Base-by-base conservation (phyloP, 1,139 yeast species). In the Suhomyces taliae region DNA sequence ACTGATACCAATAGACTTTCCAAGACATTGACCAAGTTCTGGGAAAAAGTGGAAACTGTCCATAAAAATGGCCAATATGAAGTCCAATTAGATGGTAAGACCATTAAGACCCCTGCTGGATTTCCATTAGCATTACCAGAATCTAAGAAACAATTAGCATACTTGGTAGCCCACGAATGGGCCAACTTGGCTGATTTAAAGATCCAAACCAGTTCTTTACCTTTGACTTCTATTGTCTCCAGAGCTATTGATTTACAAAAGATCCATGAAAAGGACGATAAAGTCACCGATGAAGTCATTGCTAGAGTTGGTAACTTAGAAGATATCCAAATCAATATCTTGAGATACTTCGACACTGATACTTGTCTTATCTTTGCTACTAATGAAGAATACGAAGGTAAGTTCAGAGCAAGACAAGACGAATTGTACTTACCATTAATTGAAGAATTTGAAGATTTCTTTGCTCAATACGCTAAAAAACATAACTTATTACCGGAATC, bases 271-370 rank as follows among this genome's bases (percentile, higher is more conserved):
- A 57, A 55, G 10, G 42, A 46, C 8, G 64, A 55, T 4, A 62
- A 66, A 2, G 75, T 77, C 49, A 65, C 71, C 45, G 55, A 54
- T 6, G 86, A 83, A 45, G 64, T 78, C 48, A 65, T 75, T 19
- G 78, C 83, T 32, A 84, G 83, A 60, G 78, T 85, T 36, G 89
- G 90, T 8, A 78, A 74, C 53, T 67, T 81, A 42, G 77, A 76
- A 7, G 81, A 78, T 46, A 76, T 87, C 36, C 78, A 80, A 52
- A 62, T 71, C 43, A 76, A 78, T 52, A 63, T 93, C 53, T 70
- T 91, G 58, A 83, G 93, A 48, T 93, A 90, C 62, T 72, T 95
- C 47, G 99, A 93, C 62, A 93, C 99, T 1, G 99, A 93, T 64
- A 90, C 98, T 2, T 73, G 96, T 55, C 75, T 93, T 43, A 90